Evolutionary conservation across 2,329 filamentous ascomycete species (phyloP).

Genomic region (Mycosphaerella arachidis): DNA sequence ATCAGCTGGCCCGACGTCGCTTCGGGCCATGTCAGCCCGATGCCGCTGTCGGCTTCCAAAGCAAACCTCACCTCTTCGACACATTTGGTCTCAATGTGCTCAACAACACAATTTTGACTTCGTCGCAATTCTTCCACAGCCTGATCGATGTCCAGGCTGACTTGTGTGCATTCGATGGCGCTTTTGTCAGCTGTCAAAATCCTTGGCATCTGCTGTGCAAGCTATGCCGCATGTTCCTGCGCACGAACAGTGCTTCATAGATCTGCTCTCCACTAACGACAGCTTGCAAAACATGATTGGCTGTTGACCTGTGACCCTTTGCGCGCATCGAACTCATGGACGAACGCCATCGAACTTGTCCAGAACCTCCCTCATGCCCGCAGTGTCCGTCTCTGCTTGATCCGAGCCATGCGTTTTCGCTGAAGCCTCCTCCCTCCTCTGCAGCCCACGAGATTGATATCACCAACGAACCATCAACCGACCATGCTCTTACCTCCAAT

Average conservation of each 20-base stretch:
- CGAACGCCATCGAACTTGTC: too few species aligned
- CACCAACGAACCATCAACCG: too few species aligned
- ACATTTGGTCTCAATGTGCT: neutral
- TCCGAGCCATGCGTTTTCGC: too few species aligned
- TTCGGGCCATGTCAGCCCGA: neutral
- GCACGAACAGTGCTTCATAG: neutral
- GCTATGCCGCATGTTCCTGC: neutral
- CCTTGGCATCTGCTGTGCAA: neutral
- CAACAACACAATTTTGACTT: neutral
- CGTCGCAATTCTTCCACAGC: neutral
- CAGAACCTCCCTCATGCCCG: too few species aligned
- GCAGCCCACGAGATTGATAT: too few species aligned
- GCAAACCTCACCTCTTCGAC: neutral
- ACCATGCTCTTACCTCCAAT: too few species aligned
- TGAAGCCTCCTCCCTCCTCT: too few species aligned
- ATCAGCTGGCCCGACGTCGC: neutral
- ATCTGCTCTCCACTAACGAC: neutral
- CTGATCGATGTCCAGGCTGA: neutral
- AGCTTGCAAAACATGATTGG: neutral
- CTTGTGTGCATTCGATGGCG: neutral
- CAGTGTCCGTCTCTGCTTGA: too few species aligned
- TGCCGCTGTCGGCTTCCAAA: neutral
- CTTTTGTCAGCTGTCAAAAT: neutral
- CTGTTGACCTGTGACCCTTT: too few species aligned
- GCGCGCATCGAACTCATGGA: too few species aligned